Evolutionary conservation across 2,329 filamentous ascomycete species (phyloP), one percentile per base, ranked within the genome.

Genomic region (Ophiocordyceps robertsii): DNA sequence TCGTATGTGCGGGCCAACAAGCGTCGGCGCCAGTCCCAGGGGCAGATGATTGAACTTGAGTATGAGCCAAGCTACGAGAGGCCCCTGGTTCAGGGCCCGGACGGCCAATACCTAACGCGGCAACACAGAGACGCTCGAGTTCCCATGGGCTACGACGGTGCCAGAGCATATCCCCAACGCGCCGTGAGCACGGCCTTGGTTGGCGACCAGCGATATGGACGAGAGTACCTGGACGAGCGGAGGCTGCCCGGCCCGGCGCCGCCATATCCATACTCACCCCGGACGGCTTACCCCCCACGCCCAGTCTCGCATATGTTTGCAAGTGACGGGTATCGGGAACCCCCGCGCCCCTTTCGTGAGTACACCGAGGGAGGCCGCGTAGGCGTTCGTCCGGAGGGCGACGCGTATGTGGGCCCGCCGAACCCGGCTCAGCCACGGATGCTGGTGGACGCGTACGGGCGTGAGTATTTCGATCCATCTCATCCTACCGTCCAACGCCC

Each of bases 401-500:
- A 72, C 48, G 64, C 71, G 29, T 64, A 67, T n/a, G 69, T 75
- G 63, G 63, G 64, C 2, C 68, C 68, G 38, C 68, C 67, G 52
- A 59, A 68, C 40, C 68, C 74, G 7, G 70, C 74, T 16, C 65
- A 74, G 38, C 68, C 80, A 43, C 77, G 81, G 47, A 82, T 95
- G 48, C 71, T 94, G 30, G 70, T 93, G 43, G 89, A 95, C 61
- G 78, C 84, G 47, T 85, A 80, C 60, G 88, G 88, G 35, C 84
- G 85, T 57, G 79, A 86, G 56, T 95, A 89, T 63, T 59, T 72
- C 46, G 75, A 80, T 51, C 73, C 76, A 24, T 52, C 63, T 10
- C 68, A 66, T 39, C 51, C 59, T 21, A 51, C 67, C 16, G 54
- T 68, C 17, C 63, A 73, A 38, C 73, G 73, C 40, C 78, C 76